A percentile compares a stretch with the other conserved stretches of the same genome.
Evolutionary conservation across 306 rosid species (phyloP).

Genomic region (Vicia villosa): DNA sequence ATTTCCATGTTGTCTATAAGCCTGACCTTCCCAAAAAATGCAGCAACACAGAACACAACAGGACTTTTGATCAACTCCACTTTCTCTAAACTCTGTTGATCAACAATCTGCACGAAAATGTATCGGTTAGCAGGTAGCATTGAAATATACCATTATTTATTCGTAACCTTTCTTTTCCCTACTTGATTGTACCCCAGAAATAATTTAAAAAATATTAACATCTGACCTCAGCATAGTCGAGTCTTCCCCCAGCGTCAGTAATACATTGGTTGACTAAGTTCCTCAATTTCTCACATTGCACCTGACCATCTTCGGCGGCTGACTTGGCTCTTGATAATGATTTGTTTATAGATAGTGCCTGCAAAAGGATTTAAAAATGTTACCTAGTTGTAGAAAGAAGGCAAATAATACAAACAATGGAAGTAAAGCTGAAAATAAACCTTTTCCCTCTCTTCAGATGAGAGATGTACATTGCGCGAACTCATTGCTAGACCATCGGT

Average conservation of each 20-base stretch:
- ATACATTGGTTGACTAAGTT: slow-evolving; percentile 50
- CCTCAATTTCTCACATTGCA: slow-evolving; percentile 57
- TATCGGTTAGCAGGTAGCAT: slow-evolving; percentile 30
- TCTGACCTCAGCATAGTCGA: slow-evolving; percentile 89
- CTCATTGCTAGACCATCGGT: slow-evolving; percentile 90
- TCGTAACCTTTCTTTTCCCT: slow-evolving; percentile 5
- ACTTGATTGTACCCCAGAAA: too few relatives aligned
- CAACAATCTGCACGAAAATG: slow-evolving; percentile 62
- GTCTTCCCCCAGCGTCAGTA: slow-evolving; percentile 71
- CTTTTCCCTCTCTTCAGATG: slow-evolving; percentile 74
- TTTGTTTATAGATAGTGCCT: slow-evolving; percentile 80
- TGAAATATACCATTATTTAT: slow-evolving; percentile 10
- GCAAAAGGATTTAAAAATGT: slow-evolving; percentile 36
- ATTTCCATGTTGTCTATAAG: slow-evolving; percentile 87
- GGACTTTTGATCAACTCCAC: slow-evolving; percentile 67
- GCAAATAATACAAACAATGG: slow-evolving; percentile 10
- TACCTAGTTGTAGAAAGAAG: slow-evolving; percentile 16
- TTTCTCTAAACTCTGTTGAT: slow-evolving; percentile 63
- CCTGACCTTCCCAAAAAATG: slow-evolving; percentile 84
- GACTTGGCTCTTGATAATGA: slow-evolving; percentile 68
- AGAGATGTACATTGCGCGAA: slow-evolving; percentile 87
- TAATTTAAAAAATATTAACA: too few relatives aligned
- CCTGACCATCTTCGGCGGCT: slow-evolving; percentile 66
- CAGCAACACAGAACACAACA: slow-evolving; percentile 82
- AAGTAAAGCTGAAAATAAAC: slow-evolving; percentile 39